Conservation (phyloP, 208 protist species). For the Naegleria gruberi region DNA sequence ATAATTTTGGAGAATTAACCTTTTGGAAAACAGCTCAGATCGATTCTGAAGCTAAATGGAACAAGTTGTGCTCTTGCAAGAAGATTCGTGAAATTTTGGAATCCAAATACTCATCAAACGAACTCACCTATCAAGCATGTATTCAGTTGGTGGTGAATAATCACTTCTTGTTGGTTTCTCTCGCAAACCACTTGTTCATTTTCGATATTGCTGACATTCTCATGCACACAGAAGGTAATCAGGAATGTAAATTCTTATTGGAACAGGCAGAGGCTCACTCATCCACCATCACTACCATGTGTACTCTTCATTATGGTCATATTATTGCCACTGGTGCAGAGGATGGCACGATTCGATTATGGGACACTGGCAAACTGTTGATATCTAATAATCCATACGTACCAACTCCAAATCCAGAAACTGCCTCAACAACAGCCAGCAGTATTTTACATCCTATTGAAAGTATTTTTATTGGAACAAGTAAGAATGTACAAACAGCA, state of each 20-base stretch:
- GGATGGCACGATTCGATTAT: neutral
- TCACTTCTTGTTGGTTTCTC: neutral
- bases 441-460: neutral
- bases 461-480: neutral
- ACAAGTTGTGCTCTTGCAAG: no score
- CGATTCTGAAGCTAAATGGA: no score
- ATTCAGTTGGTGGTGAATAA: neutral
- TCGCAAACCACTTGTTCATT: neutral
- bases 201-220: neutral
- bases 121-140: neutral
- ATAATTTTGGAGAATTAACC: neutral
- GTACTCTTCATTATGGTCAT: neutral
- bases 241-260: neutral
- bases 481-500: neutral
- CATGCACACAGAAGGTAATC: neutral
- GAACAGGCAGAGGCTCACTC: neutral
- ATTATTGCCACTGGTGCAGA: neutral
- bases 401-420: neutral
- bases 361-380: neutral
- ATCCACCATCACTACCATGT: neutral
- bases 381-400: neutral
- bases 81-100: no score
- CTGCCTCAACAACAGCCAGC: neutral
- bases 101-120: no score
- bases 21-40: neutral